Evolutionary conservation across 1,284 basidiomycete species (phyloP), one percentile per base, ranked within the genome.

Genomic region (Pseudozyma tsukubaensis): DNA sequence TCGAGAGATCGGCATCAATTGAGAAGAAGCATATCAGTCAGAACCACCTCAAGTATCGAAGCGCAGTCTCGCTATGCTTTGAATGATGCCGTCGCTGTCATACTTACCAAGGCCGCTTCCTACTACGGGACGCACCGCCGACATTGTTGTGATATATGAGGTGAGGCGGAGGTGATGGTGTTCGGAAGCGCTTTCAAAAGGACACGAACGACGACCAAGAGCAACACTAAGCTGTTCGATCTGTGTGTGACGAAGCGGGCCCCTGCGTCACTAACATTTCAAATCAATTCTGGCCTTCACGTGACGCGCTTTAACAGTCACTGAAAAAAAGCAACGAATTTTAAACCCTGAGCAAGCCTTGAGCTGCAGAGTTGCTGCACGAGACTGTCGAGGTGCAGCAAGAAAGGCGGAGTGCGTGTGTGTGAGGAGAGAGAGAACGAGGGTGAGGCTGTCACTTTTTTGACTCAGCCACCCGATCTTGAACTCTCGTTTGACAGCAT

Each of bases 81-180:
- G 8, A 14, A 9, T 37, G 36, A 9, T 10, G 19, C 12, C 34
- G 18, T 21, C 18, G 29, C 1, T 39, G 8, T 5, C 1, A 1
- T 21, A 70, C 78, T 58, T 57, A 80, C 78, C 78, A 29, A 73
- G 73, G 14, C 67, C 73, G 50, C 70, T 72, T 57, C 78, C 78
- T 29, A 80, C 78, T 43, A 80, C 65, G 35, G 78, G 78, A 40
- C 68, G 62, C 52, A 50, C 50, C 60, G 51, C 52, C 51, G 70
- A 69, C 67, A 78, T 75, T 14, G 11, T 72, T 40, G 45, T 40
- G 45, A 7, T 42, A 21, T 53, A 42, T 24, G 49, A 24, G 18
- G 24, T 44, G 19, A 13, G 12, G n/a, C n/a, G 18, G 37, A 34
- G 12, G 2, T 10, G 45, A 16, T 50, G 58, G 29, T 32, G 55